phyloP scores from a whole-genome alignment of 768 basidiomycete genomes.

The Solioccasus polychromus region DNA sequence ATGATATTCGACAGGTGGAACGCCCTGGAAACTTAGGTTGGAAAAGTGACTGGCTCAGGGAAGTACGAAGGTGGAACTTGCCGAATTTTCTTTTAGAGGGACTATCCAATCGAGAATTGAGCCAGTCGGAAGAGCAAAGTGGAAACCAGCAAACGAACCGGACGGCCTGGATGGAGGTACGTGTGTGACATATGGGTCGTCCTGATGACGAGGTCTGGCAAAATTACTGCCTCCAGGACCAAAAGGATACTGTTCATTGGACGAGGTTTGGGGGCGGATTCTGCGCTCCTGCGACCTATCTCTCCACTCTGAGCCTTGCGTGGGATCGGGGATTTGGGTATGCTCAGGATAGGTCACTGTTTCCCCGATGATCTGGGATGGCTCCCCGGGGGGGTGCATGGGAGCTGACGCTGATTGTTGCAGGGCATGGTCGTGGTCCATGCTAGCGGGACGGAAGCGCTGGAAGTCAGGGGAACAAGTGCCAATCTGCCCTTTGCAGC shows the following conservation, averaged over 20 bases:
- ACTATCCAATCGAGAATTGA: too few species aligned
- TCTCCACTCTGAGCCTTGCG: not conserved
- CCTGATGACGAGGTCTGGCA: not conserved
- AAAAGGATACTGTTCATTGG: constrained; percentile 8
- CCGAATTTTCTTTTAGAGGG: too few species aligned
- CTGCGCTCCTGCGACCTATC: not conserved
- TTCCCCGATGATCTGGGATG: not conserved
- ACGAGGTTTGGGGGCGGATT: not conserved
- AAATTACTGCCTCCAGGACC: constrained; percentile 8
- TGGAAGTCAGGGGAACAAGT: not conserved
- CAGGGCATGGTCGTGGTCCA: constrained; percentile 13
- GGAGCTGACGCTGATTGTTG: too few species aligned
- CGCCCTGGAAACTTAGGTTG: too few species aligned
- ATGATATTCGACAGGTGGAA: too few species aligned
- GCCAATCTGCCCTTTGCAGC: not conserved
- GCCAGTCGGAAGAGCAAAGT: too few species aligned
- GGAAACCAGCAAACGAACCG: too few species aligned
- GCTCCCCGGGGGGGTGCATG: not conserved
- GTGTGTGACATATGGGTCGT: constrained; percentile 9
- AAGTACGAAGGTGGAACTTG: too few species aligned
- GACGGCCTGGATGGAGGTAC: too few species aligned
- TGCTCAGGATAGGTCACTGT: constrained; percentile 1
- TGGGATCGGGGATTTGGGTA: not conserved
- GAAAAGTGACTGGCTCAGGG: too few species aligned
- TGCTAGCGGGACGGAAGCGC: too few species aligned